These are phyloP conservation scores for Pichia occidentalis DNA, from an alignment of 805 yeast genomes.

Conservation along the genomic window DNA sequence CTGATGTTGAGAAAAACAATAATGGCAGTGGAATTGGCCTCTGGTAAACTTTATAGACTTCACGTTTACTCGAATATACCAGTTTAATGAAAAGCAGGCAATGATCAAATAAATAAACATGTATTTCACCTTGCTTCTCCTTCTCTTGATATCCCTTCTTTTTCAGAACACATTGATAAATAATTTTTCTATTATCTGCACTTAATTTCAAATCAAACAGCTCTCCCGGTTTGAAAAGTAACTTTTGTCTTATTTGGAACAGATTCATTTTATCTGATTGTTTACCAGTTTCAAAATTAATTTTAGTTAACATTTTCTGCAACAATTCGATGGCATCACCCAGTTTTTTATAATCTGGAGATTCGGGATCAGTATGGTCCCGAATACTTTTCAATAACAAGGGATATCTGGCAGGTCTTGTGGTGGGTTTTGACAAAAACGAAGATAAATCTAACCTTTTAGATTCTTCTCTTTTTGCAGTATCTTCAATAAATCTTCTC, in stretches of 20 bases:
- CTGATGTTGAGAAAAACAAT: constrained; percentile 66
- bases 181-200: constrained; percentile 72
- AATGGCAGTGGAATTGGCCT: constrained; percentile 80
- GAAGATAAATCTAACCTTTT: constrained; percentile 89
- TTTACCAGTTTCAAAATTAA: constrained; percentile 86
- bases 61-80: constrained; percentile 82
- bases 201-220: constrained; percentile 78
- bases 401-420: constrained; percentile 93
- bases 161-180: constrained; percentile 70
- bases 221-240: constrained; percentile 77
- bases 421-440: constrained; percentile 89
- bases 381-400: constrained; percentile 73
- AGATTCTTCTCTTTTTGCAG: constrained; percentile 76
- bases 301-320: constrained; percentile 65
- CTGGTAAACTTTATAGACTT: constrained; percentile 85
- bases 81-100: constrained; percentile 78
- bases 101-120: constrained; percentile 82
- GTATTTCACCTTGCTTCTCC: constrained; percentile 69
- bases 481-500: constrained; percentile 89
- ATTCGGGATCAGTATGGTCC: constrained; percentile 72
- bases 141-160: constrained; percentile 67
- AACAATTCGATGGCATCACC: constrained; percentile 69
- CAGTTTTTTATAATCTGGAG: constrained; percentile 64
- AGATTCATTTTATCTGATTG: constrained; percentile 89
- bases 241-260: constrained; percentile 76